Conservation (phyloP, 2,329 filamentous ascomycete species). For the Aureobasidium subglaciale region DNA sequence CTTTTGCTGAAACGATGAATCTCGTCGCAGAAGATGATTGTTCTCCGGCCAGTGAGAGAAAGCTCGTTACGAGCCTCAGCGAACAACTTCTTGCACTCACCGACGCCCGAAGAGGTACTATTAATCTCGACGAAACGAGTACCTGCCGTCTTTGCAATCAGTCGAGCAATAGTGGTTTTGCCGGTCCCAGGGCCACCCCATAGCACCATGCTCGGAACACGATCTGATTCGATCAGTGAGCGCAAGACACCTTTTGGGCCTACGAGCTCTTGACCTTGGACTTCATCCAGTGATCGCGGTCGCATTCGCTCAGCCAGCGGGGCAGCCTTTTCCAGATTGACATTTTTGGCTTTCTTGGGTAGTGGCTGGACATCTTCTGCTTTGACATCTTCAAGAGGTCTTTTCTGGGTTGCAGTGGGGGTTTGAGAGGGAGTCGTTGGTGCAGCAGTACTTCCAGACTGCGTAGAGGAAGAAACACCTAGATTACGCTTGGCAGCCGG, state of each 20-base stretch:
- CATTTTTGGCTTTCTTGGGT: constrained; percentile 58
- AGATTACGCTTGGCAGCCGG: constrained; percentile 38
- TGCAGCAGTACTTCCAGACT: constrained; percentile 18
- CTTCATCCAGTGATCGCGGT: constrained; percentile 72
- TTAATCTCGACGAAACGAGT: constrained; percentile 93
- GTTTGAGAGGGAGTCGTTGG: not conserved
- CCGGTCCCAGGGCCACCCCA: constrained; percentile 80
- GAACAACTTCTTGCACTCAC: constrained; percentile 89
- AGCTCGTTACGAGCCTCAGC: constrained; percentile 74
- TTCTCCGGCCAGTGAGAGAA: constrained; percentile 74
- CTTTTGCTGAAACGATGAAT: constrained; percentile 86
- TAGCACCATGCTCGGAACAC: constrained; percentile 89
- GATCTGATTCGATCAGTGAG: constrained; percentile 74
- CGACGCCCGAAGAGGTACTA: constrained; percentile 79
- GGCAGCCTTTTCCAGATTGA: constrained; percentile 58
- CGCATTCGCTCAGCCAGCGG: constrained; percentile 93
- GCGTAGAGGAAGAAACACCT: not conserved
- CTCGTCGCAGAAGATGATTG: constrained; percentile 96
- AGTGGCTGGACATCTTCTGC: constrained; percentile 24
- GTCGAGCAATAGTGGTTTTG: constrained; percentile 86
- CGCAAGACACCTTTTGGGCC: constrained; percentile 77
- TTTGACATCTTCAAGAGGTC: constrained; percentile 3
- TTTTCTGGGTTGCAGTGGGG: not conserved
- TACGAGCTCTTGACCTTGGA: constrained; percentile 87
- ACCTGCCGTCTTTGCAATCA: constrained; percentile 75